phyloP scores from a whole-genome alignment of 1,284 basidiomycete species.

The Calocybe gambosa region DNA sequence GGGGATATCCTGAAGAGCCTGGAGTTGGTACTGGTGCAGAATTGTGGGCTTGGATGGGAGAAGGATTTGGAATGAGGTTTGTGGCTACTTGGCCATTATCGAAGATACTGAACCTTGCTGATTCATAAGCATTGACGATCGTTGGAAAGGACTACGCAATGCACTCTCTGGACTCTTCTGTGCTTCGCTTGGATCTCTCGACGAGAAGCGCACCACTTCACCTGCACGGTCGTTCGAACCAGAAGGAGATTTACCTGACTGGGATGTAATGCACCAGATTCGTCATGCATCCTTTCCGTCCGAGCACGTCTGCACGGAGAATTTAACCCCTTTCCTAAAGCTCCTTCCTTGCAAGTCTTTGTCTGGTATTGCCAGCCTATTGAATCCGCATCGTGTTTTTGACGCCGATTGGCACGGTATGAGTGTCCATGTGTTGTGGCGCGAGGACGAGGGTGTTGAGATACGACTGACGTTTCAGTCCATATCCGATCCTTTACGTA shows the following conservation, averaged over 20 bases:
- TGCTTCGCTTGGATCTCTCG: constrained; percentile 77
- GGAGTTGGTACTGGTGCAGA: constrained; percentile 84
- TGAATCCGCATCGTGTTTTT: constrained; percentile 85
- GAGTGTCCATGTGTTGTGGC: constrained; percentile 69
- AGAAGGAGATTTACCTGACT: constrained; percentile 49
- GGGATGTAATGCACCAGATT: constrained; percentile 47
- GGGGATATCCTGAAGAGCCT: constrained; percentile 75
- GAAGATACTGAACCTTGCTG: not conserved
- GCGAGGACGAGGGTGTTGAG: constrained; percentile 47
- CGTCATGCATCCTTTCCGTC: constrained; percentile 77
- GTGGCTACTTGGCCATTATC: constrained; percentile 18
- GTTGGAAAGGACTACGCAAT: constrained; percentile 85
- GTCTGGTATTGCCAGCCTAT: constrained; percentile 82
- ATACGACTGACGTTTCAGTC: constrained; percentile 77
- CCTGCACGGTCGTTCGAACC: constrained; percentile 55
- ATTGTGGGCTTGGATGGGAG: constrained; percentile 84
- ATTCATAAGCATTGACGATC: constrained; percentile 52
- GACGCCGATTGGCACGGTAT: constrained; percentile 87
- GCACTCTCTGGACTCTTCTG: constrained; percentile 92
- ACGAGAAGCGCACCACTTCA: constrained; percentile 65
- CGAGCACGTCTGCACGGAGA: constrained; percentile 92
- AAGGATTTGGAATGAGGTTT: constrained; percentile 46
- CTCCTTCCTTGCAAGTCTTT: constrained; percentile 88
- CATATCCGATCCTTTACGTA: constrained; percentile 75
- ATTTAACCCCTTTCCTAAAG: constrained; percentile 92